Evolutionary conservation across 805 yeast species (phyloP), one percentile per base, ranked within the genome.

Genomic region (Yarrowia sp.): DNA sequence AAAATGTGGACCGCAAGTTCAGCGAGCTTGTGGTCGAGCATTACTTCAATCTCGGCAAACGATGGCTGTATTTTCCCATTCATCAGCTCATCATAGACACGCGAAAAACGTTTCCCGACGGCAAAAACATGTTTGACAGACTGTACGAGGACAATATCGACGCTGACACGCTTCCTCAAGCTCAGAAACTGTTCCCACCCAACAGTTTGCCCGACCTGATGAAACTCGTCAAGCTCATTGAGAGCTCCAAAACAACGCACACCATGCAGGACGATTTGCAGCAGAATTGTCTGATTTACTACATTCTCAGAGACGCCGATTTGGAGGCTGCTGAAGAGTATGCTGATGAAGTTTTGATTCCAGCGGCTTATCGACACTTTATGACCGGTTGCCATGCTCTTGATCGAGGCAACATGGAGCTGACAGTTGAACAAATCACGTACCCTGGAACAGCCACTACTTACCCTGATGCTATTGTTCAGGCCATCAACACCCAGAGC

Each of bases 381-480:
- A 58, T 58, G 41, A 33, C n/a, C 33, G 64, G 64, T n/a, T 58
- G 50, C 43, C 6, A 43, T 14, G 64, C 64, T n/a, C 51, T 58
- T 22, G 64, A 58, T 11, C 41, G 51, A 11, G 64, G 43, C 8
- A 35, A 43, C 9, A 22, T 58, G 39, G 3, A 8, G 3, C 14
- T 6, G 8, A 51, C 51, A 1, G 64, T 58, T 32, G 51, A 42
- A 1, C 35, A 58, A 17, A 17, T 58, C 35, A 36, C 43, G 2
- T 58, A 32, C 41, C 64, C 64, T 3, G 64, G 51, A 2, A 43
- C 64, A 8, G 42, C 41, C 4, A 33, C 64, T 7, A 58, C 64
- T 14, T 58, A 43, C 36, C 64, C 64, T 17, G 51, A 43, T n/a
- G 33, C 36, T 1, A 35, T 58, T 8, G 51, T 58, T 5, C 41